These are phyloP conservation scores for Tylopilus sp. DNA, from an alignment of 1,284 basidiomycete genomes.

Conservation along the genomic window DNA sequence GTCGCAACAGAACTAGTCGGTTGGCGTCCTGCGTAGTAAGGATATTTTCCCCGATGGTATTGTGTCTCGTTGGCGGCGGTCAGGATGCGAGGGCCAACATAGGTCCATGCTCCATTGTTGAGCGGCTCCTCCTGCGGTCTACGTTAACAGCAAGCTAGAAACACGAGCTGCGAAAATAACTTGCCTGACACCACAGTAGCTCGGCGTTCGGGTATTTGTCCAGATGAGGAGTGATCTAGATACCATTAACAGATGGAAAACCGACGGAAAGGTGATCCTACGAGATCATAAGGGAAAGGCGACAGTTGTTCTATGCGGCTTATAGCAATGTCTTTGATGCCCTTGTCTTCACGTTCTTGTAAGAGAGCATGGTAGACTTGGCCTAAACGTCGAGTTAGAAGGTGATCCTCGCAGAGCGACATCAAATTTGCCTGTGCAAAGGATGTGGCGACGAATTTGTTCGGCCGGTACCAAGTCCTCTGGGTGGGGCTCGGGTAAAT, in stretches of 20 bases:
- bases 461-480: slow-evolving; percentile 72
- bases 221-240: slow-evolving; percentile 76
- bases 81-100: slow-evolving; percentile 84
- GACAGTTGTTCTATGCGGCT: slow-evolving; percentile 92
- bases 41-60: slow-evolving; percentile 88
- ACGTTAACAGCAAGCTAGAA: slow-evolving; percentile 3
- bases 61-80: slow-evolving; percentile 79
- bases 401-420: background rate
- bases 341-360: slow-evolving; percentile 83
- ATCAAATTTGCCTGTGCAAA: slow-evolving; percentile 62
- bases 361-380: slow-evolving; percentile 92
- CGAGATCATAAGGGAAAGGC: slow-evolving; percentile 93
- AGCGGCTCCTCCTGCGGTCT: slow-evolving; percentile 70
- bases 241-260: slow-evolving; percentile 4
- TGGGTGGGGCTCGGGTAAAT: slow-evolving; percentile 80
- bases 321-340: slow-evolving; percentile 90
- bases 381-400: slow-evolving; percentile 42
- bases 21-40: slow-evolving; percentile 80
- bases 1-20: slow-evolving; percentile 88
- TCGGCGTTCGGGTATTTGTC: slow-evolving; percentile 96
- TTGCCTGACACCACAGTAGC: slow-evolving; percentile 84
- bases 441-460: slow-evolving; percentile 85
- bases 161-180: background rate
- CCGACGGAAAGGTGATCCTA: slow-evolving; percentile 34
- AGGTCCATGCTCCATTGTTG: slow-evolving; percentile 92